Conservation (phyloP, 495 filamentous ascomycete genomes). For the Hamigera avellanea region DNA sequence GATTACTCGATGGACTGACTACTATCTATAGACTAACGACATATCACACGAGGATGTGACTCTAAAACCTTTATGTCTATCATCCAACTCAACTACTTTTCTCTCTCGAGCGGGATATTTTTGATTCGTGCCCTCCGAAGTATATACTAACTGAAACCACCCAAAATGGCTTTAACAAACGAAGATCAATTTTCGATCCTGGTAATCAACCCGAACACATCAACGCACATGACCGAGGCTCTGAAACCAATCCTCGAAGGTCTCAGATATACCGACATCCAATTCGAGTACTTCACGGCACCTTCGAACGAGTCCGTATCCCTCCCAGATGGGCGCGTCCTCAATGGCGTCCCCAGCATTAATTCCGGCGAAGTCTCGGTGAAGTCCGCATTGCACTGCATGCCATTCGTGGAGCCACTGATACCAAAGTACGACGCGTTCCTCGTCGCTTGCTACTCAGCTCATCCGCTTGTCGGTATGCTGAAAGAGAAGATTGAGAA, state of each 20-base stretch:
- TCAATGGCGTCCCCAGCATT: constrained; percentile 31
- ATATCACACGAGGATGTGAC: too few species aligned
- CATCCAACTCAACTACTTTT: too few species aligned
- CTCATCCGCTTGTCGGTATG: constrained; percentile 64
- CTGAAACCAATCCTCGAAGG: constrained; percentile 51
- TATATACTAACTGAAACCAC: too few species aligned
- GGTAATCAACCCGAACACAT: constrained; percentile 89
- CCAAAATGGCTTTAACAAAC: constrained; percentile 10
- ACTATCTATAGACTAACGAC: too few species aligned
- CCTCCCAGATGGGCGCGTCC: constrained; percentile 15
- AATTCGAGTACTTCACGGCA: constrained; percentile 46
- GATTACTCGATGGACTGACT: too few species aligned
- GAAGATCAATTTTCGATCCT: constrained; percentile 40
- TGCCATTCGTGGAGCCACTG: constrained; percentile 38
- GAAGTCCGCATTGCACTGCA: constrained; percentile 45
- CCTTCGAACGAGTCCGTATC: constrained; percentile 20
- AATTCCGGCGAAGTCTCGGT: constrained; percentile 37
- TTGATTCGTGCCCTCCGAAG: too few species aligned
- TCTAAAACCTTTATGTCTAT: too few species aligned
- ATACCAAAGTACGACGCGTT: constrained; percentile 57
- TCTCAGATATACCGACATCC: constrained; percentile 35
- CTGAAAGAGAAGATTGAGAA: constrained; percentile 34
- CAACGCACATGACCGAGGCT: constrained; percentile 65
- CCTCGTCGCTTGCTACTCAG: constrained; percentile 80
- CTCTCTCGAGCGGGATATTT: too few species aligned